phyloP scores from a whole-genome alignment of 305 asterid genomes.

The Solanum chacoense region DNA sequence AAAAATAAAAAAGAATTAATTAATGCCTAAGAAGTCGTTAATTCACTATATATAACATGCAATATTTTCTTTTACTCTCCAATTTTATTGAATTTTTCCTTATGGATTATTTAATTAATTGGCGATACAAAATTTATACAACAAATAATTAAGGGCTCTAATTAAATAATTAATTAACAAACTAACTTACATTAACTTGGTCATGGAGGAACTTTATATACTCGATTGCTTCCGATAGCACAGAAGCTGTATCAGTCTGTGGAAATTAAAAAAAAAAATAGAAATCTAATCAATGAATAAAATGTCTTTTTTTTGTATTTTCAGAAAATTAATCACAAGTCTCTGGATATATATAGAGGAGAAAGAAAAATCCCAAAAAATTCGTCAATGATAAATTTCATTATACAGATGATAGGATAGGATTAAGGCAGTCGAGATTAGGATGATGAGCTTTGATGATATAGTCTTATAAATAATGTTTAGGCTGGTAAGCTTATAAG shows the following conservation, averaged over 20 bases:
- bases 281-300: not conserved
- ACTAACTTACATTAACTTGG: conserved; percentile 83
- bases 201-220: conserved; percentile 86
- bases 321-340: not conserved
- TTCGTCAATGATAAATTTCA: not conserved
- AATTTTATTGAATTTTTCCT: not conserved
- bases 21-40: not conserved
- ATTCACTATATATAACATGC: not conserved
- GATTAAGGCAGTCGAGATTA: not conserved
- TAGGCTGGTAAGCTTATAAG: not conserved
- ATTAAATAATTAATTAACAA: not conserved
- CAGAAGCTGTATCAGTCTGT: conserved; percentile 98
- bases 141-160: not conserved
- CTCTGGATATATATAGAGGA: not conserved
- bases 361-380: too few relatives aligned
- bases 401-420: not conserved
- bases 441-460: not conserved
- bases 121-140: not conserved
- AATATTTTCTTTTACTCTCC: not conserved
- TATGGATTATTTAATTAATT: not conserved
- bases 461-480: not conserved
- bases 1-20: not conserved
- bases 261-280: not conserved
- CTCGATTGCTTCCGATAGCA: conserved; percentile 90
- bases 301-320: not conserved